These are phyloP conservation scores for Dendryphion nanum DNA, from an alignment of 2,329 filamentous ascomycete genomes.

Conservation along the genomic window DNA sequence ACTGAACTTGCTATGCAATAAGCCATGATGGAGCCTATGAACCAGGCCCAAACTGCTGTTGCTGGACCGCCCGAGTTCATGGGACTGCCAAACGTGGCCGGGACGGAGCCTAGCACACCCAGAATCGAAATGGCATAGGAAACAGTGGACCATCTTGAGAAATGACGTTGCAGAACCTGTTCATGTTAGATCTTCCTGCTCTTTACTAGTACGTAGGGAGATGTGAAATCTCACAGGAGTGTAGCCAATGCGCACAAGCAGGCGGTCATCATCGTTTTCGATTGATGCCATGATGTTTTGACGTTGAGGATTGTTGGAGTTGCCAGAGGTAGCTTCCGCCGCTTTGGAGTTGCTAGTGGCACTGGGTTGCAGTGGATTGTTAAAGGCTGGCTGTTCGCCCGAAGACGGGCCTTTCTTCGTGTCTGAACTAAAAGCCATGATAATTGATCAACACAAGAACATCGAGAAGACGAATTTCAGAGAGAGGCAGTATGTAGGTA, in stretches of 20 bases:
- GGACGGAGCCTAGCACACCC: conserved; percentile 64
- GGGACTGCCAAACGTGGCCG: conserved; percentile 61
- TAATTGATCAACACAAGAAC: conserved; percentile 18
- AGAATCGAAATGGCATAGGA: conserved; percentile 67
- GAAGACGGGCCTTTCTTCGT: conserved; percentile 15
- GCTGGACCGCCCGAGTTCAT: conserved; percentile 60
- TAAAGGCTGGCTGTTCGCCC: conserved; percentile 8
- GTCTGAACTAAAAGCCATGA: conserved; percentile 29
- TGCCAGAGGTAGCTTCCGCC: conserved; percentile 16
- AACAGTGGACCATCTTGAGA: conserved; percentile 65
- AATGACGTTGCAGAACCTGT: conserved; percentile 61
- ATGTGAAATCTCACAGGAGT: conserved; percentile 50
- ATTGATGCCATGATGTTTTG: conserved; percentile 47
- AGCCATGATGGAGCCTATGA: conserved; percentile 63
- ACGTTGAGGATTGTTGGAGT: conserved; percentile 11
- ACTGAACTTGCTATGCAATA: conserved; percentile 64
- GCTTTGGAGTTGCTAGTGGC: conserved; percentile 24
- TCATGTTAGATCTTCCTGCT: neutral
- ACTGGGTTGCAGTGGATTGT: conserved; percentile 16
- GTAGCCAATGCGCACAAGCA: conserved; percentile 62
- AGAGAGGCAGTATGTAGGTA: conserved; percentile 18
- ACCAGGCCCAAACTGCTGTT: conserved; percentile 65
- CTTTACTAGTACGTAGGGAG: neutral
- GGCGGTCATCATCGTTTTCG: conserved; percentile 58
- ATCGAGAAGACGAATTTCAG: conserved; percentile 20